These are phyloP conservation scores for Piper betle DNA, from an alignment of 164 flowering plant species.

Conservation along the genomic window DNA sequence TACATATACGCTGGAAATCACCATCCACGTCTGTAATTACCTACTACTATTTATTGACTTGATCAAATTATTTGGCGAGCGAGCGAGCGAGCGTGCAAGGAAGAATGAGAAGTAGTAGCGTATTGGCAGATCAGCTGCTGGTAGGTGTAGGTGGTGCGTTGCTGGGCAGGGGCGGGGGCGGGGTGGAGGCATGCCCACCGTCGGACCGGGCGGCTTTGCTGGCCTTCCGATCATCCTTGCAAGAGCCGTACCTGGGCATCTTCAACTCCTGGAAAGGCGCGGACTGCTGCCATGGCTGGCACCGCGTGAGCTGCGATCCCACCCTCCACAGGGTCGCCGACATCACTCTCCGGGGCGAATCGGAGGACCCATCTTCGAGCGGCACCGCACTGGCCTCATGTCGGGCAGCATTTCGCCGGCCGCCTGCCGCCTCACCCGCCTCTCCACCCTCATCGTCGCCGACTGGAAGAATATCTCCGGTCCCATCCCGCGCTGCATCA, in stretches of 20 bases:
- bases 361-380: conserved; percentile 61
- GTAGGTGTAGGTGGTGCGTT: conserved; percentile 38
- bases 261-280: conserved; percentile 77
- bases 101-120: no score
- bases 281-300: conserved; percentile 73
- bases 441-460: conserved; percentile 49
- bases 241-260: conserved; percentile 60
- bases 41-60: no score
- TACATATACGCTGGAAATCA: no score
- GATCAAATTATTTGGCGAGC: no score
- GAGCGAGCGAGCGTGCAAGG: no score
- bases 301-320: conserved; percentile 79
- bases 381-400: conserved; percentile 62
- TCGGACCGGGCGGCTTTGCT: conserved; percentile 64
- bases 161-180: conserved; percentile 31
- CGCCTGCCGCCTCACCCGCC: conserved; percentile 49
- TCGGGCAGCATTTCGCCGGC: conserved; percentile 68
- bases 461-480: conserved; percentile 66
- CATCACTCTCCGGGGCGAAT: conserved; percentile 73
- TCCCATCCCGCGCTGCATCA: conserved; percentile 49
- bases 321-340: conserved; percentile 49
- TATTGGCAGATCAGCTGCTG: conserved; percentile 3
- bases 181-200: conserved; percentile 54
- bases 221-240: conserved; percentile 38
- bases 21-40: no score